phyloP scores from a whole-genome alignment of 1,284 basidiomycete species.

The Irpex sp. region DNA sequence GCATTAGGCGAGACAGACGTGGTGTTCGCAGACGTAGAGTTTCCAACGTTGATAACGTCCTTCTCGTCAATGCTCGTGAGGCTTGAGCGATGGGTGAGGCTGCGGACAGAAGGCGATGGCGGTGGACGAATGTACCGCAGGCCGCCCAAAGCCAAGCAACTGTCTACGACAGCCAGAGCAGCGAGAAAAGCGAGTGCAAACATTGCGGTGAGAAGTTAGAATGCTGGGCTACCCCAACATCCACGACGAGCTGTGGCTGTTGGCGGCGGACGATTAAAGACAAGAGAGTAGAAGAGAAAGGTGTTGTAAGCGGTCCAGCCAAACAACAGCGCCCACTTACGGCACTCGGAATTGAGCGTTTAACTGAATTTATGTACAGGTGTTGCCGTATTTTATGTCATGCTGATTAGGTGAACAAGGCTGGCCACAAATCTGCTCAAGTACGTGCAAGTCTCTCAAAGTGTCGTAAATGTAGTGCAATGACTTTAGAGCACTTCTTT shows the following conservation, averaged over 20 bases:
- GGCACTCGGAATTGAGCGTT: background rate
- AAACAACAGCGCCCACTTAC: background rate
- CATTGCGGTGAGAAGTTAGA: slow-evolving; percentile 7
- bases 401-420: too few species aligned
- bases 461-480: too few species aligned
- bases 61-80: slow-evolving; percentile 29
- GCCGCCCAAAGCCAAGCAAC: slow-evolving; percentile 16
- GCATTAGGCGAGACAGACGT: slow-evolving; percentile 27
- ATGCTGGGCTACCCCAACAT: slow-evolving; percentile 12
- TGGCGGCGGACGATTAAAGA: slow-evolving; percentile 8
- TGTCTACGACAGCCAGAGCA: slow-evolving; percentile 16
- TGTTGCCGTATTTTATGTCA: too few species aligned
- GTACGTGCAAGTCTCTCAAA: too few species aligned
- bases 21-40: slow-evolving; percentile 20
- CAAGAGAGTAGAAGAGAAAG: slow-evolving; percentile 1
- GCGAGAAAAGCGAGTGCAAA: slow-evolving; percentile 14
- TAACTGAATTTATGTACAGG: background rate
- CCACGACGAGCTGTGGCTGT: slow-evolving; percentile 7
- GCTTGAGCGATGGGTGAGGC: slow-evolving; percentile 22
- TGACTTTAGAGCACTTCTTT: too few species aligned
- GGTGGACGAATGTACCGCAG: slow-evolving; percentile 12
- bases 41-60: slow-evolving; percentile 8
- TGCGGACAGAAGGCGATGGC: slow-evolving; percentile 12
- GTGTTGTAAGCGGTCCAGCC: background rate
- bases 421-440: too few species aligned